Evolutionary conservation across 2,329 filamentous ascomycete species (phyloP), one percentile per base, ranked within the genome.

Genomic region (Apiospora phragmitis): DNA sequence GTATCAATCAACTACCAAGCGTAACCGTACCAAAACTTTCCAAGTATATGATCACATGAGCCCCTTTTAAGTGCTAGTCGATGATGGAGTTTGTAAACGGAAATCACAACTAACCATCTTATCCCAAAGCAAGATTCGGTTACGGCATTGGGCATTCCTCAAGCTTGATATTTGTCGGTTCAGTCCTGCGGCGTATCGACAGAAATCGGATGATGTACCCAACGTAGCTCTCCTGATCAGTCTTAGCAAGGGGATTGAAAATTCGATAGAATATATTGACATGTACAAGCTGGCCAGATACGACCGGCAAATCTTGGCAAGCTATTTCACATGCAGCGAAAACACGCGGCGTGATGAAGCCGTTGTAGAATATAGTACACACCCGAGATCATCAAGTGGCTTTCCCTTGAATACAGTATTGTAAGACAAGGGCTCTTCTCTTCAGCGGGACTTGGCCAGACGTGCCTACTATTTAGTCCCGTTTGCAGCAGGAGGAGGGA

Each of bases 1-100:
- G 18, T n/a, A 62, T 38, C 32, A 62, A 24, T 38, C 55, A n/a
- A 62, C 55, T 72, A 71, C 62, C 67, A 68, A 68, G 59, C 45
- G 67, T 62, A 71, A 70, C 65, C 72, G 67, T 73, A 72, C 71
- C 55, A n/a, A 35, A 11, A n/a, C 32, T 18, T 38, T 38, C 4
- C 32, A 14, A 38, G 16, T 29, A 21, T 8, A 35, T 38, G 8
- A 38, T 14, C 18, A n/a, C 8, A n/a, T 38, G 55, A 62, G 7
- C 18, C 16, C 29, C 9, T 38, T 38, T n/a, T 59, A 11, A 47
- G 29, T 59, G 51, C 7, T 4, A 3, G 26, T 32, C 26, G 0
- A 18, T 1, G 16, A 32, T 55, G 3, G 26, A 9, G 16, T 14
- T 9, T 24, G 47, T 8, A 4, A 14, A 49, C n/a, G 47, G n/a